Conservation (phyloP, 768 basidiomycete species). For the Coprinellus micaceus region DNA sequence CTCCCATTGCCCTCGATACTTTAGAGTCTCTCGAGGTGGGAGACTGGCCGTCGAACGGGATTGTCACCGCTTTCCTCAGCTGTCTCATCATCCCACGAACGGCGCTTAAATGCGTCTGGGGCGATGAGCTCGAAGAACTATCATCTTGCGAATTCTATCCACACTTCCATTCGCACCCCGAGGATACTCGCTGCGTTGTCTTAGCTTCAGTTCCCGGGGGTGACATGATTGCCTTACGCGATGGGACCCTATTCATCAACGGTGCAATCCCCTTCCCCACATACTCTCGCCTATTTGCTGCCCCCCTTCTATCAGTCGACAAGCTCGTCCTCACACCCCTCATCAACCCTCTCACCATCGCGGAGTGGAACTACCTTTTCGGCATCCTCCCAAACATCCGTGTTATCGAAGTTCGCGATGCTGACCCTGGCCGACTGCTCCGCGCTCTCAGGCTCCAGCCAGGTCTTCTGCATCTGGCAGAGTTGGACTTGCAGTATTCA, state of each 20-base stretch:
- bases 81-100: not conserved
- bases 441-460: not conserved
- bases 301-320: not conserved
- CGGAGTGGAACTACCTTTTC: not conserved
- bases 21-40: not conserved
- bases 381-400: not conserved
- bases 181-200: not conserved
- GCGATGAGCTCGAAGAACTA: not conserved
- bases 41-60: not conserved
- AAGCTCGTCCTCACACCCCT: not conserved
- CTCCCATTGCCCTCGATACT: not conserved
- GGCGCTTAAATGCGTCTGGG: not conserved
- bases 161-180: not conserved
- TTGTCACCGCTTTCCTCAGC: not conserved
- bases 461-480: not conserved
- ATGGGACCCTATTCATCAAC: constrained; percentile 1
- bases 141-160: not conserved
- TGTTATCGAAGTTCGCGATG: not conserved
- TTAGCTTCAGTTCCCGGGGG: not conserved
- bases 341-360: not conserved
- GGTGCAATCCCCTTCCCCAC: not conserved
- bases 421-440: not conserved
- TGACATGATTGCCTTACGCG: not conserved
- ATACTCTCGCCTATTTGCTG: not conserved
- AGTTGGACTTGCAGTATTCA: not conserved